Evolutionary conservation across 257 asterid genomes (phyloP), one percentile per base, ranked within the genome.

Genomic region (Gentiana straminea): DNA sequence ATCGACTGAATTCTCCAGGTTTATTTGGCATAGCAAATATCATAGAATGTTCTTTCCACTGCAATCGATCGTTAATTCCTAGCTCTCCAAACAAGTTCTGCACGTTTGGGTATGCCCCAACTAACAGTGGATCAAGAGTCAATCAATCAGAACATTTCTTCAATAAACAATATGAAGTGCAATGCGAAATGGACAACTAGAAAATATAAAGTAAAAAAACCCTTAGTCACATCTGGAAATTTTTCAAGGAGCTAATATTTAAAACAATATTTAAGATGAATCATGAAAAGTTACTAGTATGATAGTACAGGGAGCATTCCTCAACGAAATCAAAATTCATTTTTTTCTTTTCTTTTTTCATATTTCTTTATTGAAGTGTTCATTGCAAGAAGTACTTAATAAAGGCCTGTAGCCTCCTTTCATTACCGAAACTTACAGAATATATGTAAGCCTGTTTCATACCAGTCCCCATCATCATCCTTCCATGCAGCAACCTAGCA

Each of bases 11-110:
- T 58, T 92, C 88, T 62, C 98, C 98, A 0, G 97, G 98, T 73
- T 85, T 92, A 75, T 55, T 85, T 46, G 98, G 98, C 98, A 88
- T 85, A 15, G 98, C 97, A 64, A 92, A 92, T 68, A 87, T 92
- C 98, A 92, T 92, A 32, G 98, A 88, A 58, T 92, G 98, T 73
- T 88, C 98, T 70, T 92, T 92, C 98, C 98, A 92, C 59, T 92
- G 98, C 72, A 92, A 66, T 46, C 98, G 92, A 53, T 92, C 95
- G 11, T 85, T 80, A 51, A 92, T 85, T 43, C 97, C 97, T 37
- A 92, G 82, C 73, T 92, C 97, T n/a, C 98, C 94, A 58, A 92
- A 92, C 62, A 92, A 82, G 78, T 85, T 92, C 94, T 92, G 98
- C 36, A 92, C 44, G 80, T 92, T 92, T 65, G 98, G 98, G 94